Percentiles rank a stretch among this genome's conserved stretches.
Evolutionary conservation across 169 alveolate species (phyloP).

Genomic region (Babesia bovis): DNA sequence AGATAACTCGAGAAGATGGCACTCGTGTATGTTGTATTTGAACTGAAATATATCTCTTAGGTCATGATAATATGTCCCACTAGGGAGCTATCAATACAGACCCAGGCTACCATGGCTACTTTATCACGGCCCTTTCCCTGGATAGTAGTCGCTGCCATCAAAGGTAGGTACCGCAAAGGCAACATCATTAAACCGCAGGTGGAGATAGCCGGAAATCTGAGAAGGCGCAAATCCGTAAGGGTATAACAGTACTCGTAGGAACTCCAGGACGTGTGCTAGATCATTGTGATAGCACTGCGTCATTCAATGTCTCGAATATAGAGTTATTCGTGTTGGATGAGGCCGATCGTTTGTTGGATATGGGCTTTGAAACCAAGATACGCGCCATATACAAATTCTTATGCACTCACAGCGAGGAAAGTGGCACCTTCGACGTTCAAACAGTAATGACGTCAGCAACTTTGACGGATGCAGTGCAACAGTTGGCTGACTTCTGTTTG

Average conservation of each 20-base stretch:
- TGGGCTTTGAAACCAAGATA: slow-evolving; percentile 94
- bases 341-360: slow-evolving; percentile 96
- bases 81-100: slow-evolving; percentile 80
- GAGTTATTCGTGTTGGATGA: slow-evolving; percentile 92
- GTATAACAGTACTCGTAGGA: slow-evolving; percentile 91
- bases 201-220: slow-evolving; percentile 90
- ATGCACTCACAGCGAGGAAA: slow-evolving; percentile 1
- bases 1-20: slow-evolving; percentile 63
- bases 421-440: slow-evolving; percentile 51
- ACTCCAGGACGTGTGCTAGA: slow-evolving; percentile 98
- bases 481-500: slow-evolving; percentile 76
- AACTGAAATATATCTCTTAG: slow-evolving; percentile 1
- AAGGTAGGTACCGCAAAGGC: slow-evolving; percentile 42
- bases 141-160: slow-evolving; percentile 79
- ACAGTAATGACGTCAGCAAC: slow-evolving; percentile 83
- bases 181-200: slow-evolving; percentile 72
- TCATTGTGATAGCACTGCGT: slow-evolving; percentile 87
- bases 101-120: slow-evolving; percentile 59
- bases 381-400: slow-evolving; percentile 76
- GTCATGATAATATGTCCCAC: slow-evolving; percentile 80
- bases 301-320: slow-evolving; percentile 83
- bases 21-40: slow-evolving; percentile 19
- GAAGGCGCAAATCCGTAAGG: slow-evolving; percentile 87
- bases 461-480: slow-evolving; percentile 75
- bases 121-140: slow-evolving; percentile 76